A percentile compares a stretch with the other conserved stretches of the same genome.
phyloP scores from a whole-genome alignment of 352 stramenopile genomes.

The Globisporangium parvum region DNA sequence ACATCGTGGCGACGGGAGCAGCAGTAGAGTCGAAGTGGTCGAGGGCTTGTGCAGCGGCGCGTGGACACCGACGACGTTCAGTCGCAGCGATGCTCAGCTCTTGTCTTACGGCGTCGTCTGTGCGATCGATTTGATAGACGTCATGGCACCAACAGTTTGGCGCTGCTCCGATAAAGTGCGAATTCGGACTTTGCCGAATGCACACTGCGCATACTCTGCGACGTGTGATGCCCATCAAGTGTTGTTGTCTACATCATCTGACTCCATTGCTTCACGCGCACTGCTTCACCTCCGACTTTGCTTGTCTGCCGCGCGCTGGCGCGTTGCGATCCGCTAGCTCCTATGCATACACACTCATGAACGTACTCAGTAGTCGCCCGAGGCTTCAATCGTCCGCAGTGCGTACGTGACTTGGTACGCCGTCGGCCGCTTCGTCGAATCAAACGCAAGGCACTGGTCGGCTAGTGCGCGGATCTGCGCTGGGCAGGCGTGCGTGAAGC shows the following conservation, averaged over 20 bases:
- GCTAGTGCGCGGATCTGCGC: constrained; percentile 24
- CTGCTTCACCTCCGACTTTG: background rate
- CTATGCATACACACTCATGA: background rate
- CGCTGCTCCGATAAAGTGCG: constrained; percentile 2
- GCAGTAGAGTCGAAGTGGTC: background rate
- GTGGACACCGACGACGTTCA: too few species aligned
- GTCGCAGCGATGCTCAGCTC: too few species aligned
- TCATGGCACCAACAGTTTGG: constrained; percentile 9
- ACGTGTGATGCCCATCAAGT: constrained; percentile 6
- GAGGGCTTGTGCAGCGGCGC: background rate
- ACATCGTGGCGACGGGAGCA: constrained; percentile 63
- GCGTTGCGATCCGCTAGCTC: background rate
- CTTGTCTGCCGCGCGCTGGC: background rate
- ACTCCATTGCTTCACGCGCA: background rate
- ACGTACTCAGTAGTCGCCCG: constrained; percentile 11
- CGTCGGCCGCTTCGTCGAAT: constrained; percentile 21
- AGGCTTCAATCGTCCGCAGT: constrained; percentile 25
- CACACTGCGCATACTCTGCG: background rate
- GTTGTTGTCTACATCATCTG: background rate
- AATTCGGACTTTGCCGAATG: background rate
- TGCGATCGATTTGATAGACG: background rate
- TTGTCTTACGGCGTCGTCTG: too few species aligned
- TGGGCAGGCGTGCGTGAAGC: constrained; percentile 23
- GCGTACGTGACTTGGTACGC: constrained; percentile 28
- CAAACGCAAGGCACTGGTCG: constrained; percentile 22